Evolutionary conservation across 495 filamentous ascomycete species (phyloP).

Genomic region (Xylaria scruposa): DNA sequence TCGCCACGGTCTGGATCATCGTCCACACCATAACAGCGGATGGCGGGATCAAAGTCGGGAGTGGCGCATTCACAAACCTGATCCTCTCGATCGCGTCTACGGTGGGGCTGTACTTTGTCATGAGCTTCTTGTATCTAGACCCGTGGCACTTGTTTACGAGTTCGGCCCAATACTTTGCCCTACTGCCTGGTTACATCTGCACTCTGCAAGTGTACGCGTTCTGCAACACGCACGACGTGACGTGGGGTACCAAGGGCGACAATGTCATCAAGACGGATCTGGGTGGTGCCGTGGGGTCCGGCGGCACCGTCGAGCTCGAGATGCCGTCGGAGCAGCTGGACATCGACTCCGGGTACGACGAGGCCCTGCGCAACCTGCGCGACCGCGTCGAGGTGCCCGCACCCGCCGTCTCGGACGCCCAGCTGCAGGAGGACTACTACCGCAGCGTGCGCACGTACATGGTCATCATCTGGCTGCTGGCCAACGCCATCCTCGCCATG

Average conservation of each 20-base stretch:
- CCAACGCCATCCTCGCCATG: constrained; percentile 93
- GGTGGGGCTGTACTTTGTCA: constrained; percentile 93
- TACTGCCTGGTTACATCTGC: constrained; percentile 94
- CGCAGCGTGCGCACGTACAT: constrained; percentile 97
- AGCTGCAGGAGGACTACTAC: constrained; percentile 98
- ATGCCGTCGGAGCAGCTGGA: constrained; percentile 98
- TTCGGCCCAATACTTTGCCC: constrained; percentile 88
- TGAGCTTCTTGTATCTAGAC: constrained; percentile 94
- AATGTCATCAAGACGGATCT: constrained; percentile 92
- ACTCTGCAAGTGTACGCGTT: constrained; percentile 98
- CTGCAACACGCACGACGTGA: constrained; percentile 99
- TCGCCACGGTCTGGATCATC: constrained; percentile 85
- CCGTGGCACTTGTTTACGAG: constrained; percentile 99
- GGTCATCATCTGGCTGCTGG: constrained; percentile 94
- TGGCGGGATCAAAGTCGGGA: constrained; percentile 67
- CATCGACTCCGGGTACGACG: constrained; percentile 97
- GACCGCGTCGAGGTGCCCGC: constrained; percentile 85
- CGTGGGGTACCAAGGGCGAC: constrained; percentile 99
- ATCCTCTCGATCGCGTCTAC: constrained; percentile 90
- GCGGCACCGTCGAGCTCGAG: constrained; percentile 80
- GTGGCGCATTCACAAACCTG: constrained; percentile 92
- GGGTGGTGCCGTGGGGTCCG: constrained; percentile 78
- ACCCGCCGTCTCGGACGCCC: constrained; percentile 68
- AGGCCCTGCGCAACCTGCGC: constrained; percentile 92
- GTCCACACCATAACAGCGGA: constrained; percentile 70